Evolutionary conservation across 148 eudicot genomes (phyloP).

Genomic region (Arbutus unedo): DNA sequence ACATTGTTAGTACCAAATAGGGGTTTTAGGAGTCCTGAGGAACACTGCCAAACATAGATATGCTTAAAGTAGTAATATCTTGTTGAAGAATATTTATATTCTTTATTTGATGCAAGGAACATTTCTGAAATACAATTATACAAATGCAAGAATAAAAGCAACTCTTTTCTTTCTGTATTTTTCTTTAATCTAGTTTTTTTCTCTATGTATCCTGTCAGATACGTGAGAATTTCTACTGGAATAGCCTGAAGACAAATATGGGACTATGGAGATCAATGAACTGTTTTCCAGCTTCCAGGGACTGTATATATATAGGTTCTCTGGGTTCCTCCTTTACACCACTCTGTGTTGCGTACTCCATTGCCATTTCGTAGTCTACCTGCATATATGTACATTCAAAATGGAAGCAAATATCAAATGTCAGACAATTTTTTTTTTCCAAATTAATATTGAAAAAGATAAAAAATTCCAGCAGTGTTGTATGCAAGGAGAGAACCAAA

Average conservation of each 20-base stretch:
- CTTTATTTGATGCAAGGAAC: conserved; percentile 3
- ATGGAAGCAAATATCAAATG: conserved; percentile 5
- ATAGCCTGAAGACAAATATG: conserved; percentile 70
- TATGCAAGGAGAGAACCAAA: not conserved
- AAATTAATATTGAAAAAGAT: too few species aligned
- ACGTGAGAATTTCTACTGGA: conserved; percentile 33
- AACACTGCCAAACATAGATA: not conserved
- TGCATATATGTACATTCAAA: conserved; percentile 28
- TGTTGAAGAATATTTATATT: not conserved
- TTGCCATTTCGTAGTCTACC: conserved; percentile 96
- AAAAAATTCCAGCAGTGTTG: not conserved
- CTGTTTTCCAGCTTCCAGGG: conserved; percentile 45
- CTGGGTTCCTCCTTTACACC: conserved; percentile 88
- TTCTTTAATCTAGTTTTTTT: not conserved
- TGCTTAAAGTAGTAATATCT: not conserved
- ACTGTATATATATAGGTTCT: conserved; percentile 59
- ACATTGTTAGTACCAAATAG: too few species aligned
- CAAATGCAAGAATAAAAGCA: not conserved
- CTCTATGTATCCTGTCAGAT: too few species aligned
- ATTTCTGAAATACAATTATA: not conserved
- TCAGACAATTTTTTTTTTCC: not conserved
- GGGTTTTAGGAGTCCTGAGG: not conserved
- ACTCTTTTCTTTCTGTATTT: not conserved
- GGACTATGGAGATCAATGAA: conserved; percentile 67
- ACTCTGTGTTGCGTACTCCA: conserved; percentile 92